phyloP scores from a whole-genome alignment of 2,329 filamentous ascomycete genomes.

The Calonectria ilicicola region DNA sequence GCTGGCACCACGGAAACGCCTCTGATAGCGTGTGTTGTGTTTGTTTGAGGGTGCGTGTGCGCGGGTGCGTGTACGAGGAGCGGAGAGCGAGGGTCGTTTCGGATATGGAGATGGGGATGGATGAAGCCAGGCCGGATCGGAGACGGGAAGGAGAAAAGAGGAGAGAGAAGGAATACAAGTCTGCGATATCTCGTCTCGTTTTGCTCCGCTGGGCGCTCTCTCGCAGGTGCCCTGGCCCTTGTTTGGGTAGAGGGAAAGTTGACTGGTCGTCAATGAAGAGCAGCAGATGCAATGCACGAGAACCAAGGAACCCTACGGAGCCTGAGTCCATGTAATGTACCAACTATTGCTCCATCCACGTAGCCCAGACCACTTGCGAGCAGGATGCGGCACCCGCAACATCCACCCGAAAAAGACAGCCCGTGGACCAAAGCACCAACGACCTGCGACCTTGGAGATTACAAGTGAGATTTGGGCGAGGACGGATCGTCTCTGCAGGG shows the following conservation, averaged over 20 bases:
- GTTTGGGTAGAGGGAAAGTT: conserved; percentile 27
- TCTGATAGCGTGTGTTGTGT: conserved; percentile 23
- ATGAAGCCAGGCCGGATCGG: conserved; percentile 16
- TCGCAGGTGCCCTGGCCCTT: conserved; percentile 31
- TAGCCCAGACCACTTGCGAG: conserved; percentile 11
- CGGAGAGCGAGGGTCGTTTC: conserved; percentile 19
- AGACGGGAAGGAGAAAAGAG: conserved; percentile 18
- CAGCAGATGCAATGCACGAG: conserved; percentile 21
- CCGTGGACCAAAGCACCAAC: conserved; percentile 23
- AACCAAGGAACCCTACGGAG: conserved; percentile 13
- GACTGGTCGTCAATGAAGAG: conserved; percentile 22
- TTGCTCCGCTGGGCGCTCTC: conserved; percentile 20
- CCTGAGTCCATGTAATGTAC: conserved; percentile 7
- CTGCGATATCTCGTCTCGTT: conserved; percentile 27
- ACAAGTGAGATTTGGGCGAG: conserved; percentile 46
- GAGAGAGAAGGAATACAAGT: conserved; percentile 14
- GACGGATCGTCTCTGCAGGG: conserved; percentile 50
- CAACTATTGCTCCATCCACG: conserved; percentile 7
- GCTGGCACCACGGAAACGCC: conserved; percentile 30
- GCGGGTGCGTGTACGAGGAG: conserved; percentile 2
- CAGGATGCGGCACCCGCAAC: conserved; percentile 23
- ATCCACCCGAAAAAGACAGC: conserved; percentile 21
- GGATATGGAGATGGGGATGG: conserved; percentile 1
- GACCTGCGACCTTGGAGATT: conserved; percentile 43
- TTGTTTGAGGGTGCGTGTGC: conserved; percentile 1